Base-by-base conservation (phyloP, 768 basidiomycete species). In the Hydnum rufescens region DNA sequence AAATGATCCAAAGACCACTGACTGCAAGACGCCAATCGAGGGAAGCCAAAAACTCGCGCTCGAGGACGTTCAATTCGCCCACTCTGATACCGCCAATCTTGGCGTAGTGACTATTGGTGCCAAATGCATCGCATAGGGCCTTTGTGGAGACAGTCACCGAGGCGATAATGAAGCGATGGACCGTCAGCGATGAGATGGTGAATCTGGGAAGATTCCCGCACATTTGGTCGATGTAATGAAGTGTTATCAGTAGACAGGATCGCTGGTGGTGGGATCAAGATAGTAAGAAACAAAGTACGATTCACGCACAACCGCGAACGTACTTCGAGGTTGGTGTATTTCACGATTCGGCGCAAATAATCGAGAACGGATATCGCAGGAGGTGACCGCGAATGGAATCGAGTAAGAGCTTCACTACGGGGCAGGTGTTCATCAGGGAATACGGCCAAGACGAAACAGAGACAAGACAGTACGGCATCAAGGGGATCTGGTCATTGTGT, bases 11-110 rank as follows among this genome's bases (percentile, higher is more conserved):
- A 22, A 49, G 32, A 49, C 66, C 67, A 68, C 71, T 60, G 59
- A 95, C 93, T 70, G 79, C 87, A 63, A 99, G 71, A 60, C 80
- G 74, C 93, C 95, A 99, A 61, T 95, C 88, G 53, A 95, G 89
- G 62, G 80, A 79, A 53, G 71, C 71, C 49, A 96, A 75, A 64
- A 99, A 90, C 65, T 96, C 93, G 64, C 86, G 73, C 69, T 99
- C 95, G 56, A 99, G 76, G 60, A 85, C 71, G 68, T 96, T 93
- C 65, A 97, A 77, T 68, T 99, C 93, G 55, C 74, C 71, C 48
- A 89, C 73, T 57, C 83, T 78, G 63, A 96, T 88, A 53, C 95
- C 95, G 60, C 95, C 95, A 30, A 99, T 92, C 66, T 82, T 84
- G 58, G 95, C 88, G 67, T 97, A 97, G 62, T 92, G 77, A 53